Percentiles rank a stretch among this genome's conserved stretches.
Conservation (phyloP, 1,284 basidiomycete genomes). For the Sporisorium iseilematis-ciliati region DNA sequence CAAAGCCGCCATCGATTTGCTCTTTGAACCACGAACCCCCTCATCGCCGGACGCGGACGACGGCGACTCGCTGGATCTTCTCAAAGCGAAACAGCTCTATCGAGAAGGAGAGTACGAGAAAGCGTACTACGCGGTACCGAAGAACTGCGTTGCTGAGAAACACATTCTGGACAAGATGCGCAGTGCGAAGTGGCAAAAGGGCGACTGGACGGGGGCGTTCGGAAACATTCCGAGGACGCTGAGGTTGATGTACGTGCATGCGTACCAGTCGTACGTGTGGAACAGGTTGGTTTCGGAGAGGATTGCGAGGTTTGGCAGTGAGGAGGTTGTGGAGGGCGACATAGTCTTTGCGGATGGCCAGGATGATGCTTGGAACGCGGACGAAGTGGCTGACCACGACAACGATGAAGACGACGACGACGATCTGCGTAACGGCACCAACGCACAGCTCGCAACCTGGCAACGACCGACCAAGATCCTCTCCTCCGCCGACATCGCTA, state of each 20-base stretch:
- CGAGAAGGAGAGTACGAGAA: conserved; percentile 67
- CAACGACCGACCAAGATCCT: conserved; percentile 79
- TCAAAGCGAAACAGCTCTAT: conserved; percentile 48
- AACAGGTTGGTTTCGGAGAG: conserved; percentile 94
- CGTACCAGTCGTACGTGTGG: conserved; percentile 99
- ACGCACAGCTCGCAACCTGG: conserved; percentile 47
- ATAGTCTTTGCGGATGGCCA: conserved; percentile 64
- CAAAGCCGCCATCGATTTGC: conserved; percentile 49
- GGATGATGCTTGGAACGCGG: conserved; percentile 24
- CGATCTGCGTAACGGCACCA: conserved; percentile 23
- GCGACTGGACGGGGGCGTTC: conserved; percentile 56
- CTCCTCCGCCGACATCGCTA: conserved; percentile 78
- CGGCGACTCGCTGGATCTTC: conserved; percentile 40
- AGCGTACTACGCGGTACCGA: conserved; percentile 87
- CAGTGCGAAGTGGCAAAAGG: conserved; percentile 37
- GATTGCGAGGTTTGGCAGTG: conserved; percentile 81
- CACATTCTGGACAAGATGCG: conserved; percentile 90
- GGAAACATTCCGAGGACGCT: conserved; percentile 75
- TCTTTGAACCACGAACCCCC: conserved; percentile 45
- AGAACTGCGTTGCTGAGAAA: conserved; percentile 90
- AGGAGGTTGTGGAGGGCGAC: conserved; percentile 85
- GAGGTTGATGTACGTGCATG: conserved; percentile 96
- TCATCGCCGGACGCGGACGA: conserved; percentile 31
- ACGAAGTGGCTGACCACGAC: conserved; percentile 8
- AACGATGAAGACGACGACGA: conserved; percentile 24